Evolutionary conservation across 108 stramenopile species (phyloP).

Genomic region (Nitzschia sp.): DNA sequence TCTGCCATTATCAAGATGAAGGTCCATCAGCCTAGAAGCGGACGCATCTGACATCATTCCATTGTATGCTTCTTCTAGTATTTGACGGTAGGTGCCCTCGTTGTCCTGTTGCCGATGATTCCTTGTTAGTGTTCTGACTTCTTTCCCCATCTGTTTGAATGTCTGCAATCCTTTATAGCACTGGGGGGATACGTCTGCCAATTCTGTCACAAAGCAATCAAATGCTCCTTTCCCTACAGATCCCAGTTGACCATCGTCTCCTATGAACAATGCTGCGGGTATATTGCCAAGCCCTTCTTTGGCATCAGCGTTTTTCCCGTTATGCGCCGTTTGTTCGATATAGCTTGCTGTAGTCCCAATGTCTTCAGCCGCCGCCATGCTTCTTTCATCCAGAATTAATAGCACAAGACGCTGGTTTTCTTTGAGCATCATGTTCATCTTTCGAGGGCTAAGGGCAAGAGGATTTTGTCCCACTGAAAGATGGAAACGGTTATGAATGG

Average conservation of each 20-base stretch:
- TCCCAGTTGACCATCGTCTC: not conserved
- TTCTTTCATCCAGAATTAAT: not conserved
- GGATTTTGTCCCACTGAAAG: not conserved
- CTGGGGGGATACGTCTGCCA: not conserved
- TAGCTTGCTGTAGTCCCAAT: not conserved
- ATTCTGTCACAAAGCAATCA: not conserved
- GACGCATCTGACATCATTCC: not conserved
- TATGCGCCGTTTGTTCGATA: not conserved
- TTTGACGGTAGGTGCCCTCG: not conserved
- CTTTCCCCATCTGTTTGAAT: not conserved
- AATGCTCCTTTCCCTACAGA: not conserved
- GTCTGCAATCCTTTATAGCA: not conserved
- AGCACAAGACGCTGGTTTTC: not conserved
- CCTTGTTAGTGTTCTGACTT: not conserved
- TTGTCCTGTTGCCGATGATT: not conserved
- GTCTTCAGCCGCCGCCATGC: not conserved
- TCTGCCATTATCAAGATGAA: not conserved
- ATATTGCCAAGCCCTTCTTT: not conserved
- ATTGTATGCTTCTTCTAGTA: not conserved
- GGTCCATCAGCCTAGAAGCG: not conserved
- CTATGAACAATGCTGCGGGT: not conserved
- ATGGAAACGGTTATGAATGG: not conserved
- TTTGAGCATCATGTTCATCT: not conserved
- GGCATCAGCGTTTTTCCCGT: not conserved
- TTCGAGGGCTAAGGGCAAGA: not conserved